Conservation (phyloP, 106 monocot genomes). For the Dendrobium officinale region DNA sequence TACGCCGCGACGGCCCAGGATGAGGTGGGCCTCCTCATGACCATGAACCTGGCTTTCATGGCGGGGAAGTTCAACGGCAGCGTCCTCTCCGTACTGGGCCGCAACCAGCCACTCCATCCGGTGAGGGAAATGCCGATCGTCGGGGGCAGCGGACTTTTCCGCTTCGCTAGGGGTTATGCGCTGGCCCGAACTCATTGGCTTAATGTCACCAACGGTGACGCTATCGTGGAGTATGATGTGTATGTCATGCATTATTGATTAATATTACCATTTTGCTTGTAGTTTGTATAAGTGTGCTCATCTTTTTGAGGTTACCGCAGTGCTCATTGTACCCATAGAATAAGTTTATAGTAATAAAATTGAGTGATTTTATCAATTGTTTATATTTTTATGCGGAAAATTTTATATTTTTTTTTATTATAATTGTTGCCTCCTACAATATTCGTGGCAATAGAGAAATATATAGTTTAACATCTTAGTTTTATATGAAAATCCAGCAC, state of each 20-base stretch:
- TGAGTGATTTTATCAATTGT: too few species aligned
- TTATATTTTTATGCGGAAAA: too few species aligned
- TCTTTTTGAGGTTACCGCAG: too few species aligned
- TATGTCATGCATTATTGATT: conserved; percentile 19
- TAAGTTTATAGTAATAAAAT: too few species aligned
- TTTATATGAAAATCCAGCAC: too few species aligned
- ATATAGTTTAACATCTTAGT: too few species aligned
- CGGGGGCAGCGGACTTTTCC: conserved; percentile 25
- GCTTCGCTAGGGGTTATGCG: conserved; percentile 20
- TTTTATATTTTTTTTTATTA: too few species aligned
- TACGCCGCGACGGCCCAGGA: conserved; percentile 10
- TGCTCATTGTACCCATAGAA: too few species aligned
- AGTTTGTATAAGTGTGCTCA: too few species aligned
- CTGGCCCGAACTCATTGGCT: conserved; percentile 12
- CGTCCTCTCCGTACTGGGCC: conserved; percentile 28
- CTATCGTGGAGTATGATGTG: conserved; percentile 18
- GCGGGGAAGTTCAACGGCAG: conserved; percentile 29
- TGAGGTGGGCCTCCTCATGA: conserved; percentile 19
- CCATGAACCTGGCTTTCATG: conserved; percentile 24
- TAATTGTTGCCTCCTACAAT: too few species aligned
- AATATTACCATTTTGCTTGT: too few species aligned
- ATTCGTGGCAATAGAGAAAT: too few species aligned
- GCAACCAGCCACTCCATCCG: conserved; percentile 16
- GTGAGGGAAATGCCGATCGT: conserved; percentile 36
- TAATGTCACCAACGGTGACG: conserved; percentile 6